Evolutionary conservation across 2,329 filamentous ascomycete species (phyloP).

Genomic region (Talaromyces verruculosus): DNA sequence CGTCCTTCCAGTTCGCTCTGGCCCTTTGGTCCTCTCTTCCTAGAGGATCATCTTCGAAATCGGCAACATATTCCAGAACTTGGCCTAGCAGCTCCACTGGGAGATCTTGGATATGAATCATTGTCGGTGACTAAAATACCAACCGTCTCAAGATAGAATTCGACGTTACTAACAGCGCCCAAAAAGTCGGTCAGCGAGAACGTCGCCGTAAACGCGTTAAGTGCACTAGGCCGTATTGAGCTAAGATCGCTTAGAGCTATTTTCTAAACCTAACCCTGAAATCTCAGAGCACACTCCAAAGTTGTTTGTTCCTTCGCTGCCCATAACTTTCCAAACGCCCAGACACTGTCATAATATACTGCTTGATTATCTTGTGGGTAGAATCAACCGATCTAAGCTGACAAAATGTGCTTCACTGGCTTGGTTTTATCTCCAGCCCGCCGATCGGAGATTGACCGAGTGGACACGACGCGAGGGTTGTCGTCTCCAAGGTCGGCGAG

Average conservation of each 20-base stretch:
- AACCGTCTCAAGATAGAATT: neutral
- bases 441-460: too few relatives aligned
- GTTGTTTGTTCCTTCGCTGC: neutral
- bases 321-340: neutral
- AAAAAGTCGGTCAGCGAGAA: neutral
- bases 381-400: too few relatives aligned
- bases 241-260: neutral
- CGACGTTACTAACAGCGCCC: neutral
- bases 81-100: conserved; percentile 26
- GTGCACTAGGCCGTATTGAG: neutral
- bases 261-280: neutral
- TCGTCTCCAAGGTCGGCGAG: too few relatives aligned
- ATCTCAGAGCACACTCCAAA: neutral
- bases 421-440: neutral
- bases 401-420: neutral
- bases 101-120: conserved; percentile 25
- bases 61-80: conserved; percentile 22
- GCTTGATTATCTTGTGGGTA: too few relatives aligned
- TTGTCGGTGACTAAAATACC: conserved; percentile 7
- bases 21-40: neutral
- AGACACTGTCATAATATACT: too few relatives aligned
- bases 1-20: neutral
- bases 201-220: neutral
- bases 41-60: neutral
- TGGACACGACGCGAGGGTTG: too few relatives aligned